Percentiles rank a stretch among this genome's conserved stretches.
phyloP scores from a whole-genome alignment of 116 monocot genomes.

The Cymodocea nodosa region DNA sequence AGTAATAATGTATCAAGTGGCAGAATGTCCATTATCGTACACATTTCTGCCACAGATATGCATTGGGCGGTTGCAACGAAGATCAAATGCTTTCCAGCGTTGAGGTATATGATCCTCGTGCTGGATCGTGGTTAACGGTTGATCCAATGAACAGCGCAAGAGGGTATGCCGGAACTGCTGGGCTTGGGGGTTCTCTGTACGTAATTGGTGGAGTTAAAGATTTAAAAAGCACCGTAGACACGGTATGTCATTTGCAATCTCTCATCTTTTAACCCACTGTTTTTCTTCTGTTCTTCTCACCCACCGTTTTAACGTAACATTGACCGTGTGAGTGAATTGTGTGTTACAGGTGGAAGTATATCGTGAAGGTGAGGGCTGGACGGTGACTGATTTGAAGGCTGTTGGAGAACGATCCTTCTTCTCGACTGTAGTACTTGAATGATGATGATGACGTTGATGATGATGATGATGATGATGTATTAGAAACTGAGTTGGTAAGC shows the following conservation, averaged over 20 bases:
- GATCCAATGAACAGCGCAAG: conserved; percentile 34
- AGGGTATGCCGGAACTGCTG: conserved; percentile 36
- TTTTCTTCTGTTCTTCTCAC: neutral
- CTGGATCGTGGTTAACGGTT: conserved; percentile 28
- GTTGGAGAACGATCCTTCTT: conserved; percentile 45
- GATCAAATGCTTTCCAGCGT: conserved; percentile 30
- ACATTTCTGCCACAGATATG: conserved; percentile 29
- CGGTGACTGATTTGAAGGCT: conserved; percentile 12
- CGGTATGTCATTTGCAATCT: conserved; percentile 14
- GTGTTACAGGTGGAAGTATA: conserved; percentile 53
- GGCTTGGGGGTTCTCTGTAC: conserved; percentile 25
- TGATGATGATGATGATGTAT: neutral
- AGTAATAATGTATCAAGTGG: too few relatives aligned
- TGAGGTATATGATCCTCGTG: conserved; percentile 58
- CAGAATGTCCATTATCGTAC: too few relatives aligned
- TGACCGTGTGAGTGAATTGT: neutral
- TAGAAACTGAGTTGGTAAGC: neutral
- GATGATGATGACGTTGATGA: neutral
- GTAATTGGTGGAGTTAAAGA: conserved; percentile 40
- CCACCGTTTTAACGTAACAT: neutral
- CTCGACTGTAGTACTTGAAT: conserved; percentile 38
- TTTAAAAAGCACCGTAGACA: conserved; percentile 15
- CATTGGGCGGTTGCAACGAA: conserved; percentile 53
- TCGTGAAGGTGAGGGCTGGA: conserved; percentile 47
- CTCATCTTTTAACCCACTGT: neutral